Percentiles rank a stretch among this genome's conserved stretches.
phyloP scores from a whole-genome alignment of 2,329 filamentous ascomycete species.

The Fusarium nurragi region DNA sequence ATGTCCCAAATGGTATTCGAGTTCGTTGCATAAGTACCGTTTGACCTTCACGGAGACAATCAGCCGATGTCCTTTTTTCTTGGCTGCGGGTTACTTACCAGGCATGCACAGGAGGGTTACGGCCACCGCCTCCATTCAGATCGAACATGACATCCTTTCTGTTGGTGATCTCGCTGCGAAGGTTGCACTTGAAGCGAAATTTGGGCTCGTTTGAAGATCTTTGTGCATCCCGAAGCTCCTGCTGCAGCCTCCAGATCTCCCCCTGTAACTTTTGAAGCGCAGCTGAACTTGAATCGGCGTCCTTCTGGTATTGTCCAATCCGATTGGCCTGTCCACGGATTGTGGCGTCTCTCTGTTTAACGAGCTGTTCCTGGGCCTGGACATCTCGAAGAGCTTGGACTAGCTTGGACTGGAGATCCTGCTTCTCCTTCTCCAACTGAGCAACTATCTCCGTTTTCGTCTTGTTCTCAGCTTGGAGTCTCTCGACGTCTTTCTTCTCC shows the following conservation, averaged over 20 bases:
- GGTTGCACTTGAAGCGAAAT: not conserved
- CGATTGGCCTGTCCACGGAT: not conserved
- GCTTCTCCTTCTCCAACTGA: not conserved
- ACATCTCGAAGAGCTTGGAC: not conserved
- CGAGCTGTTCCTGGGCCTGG: not conserved
- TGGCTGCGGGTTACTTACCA: not conserved
- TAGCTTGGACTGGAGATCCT: not conserved
- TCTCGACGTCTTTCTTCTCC: not conserved
- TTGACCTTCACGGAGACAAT: not conserved
- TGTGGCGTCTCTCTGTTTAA: not conserved
- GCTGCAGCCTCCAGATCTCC: not conserved
- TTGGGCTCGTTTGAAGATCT: not conserved
- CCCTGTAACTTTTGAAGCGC: not conserved
- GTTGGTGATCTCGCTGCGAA: not conserved
- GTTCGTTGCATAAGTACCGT: not conserved
- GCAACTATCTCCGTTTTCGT: not conserved
- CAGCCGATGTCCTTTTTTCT: too few relatives aligned
- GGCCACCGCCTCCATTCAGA: not conserved
- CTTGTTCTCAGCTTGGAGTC: not conserved
- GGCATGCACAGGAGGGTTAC: not conserved
- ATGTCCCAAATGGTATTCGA: not conserved
- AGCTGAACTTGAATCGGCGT: too few relatives aligned
- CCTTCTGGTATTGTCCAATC: too few relatives aligned
- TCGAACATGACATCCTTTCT: slow-evolving; percentile 1
- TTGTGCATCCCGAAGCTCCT: not conserved